Evolutionary conservation across 257 asterid species (phyloP), one percentile per base, ranked within the genome.

Genomic region (Scutellaria galericulata): DNA sequence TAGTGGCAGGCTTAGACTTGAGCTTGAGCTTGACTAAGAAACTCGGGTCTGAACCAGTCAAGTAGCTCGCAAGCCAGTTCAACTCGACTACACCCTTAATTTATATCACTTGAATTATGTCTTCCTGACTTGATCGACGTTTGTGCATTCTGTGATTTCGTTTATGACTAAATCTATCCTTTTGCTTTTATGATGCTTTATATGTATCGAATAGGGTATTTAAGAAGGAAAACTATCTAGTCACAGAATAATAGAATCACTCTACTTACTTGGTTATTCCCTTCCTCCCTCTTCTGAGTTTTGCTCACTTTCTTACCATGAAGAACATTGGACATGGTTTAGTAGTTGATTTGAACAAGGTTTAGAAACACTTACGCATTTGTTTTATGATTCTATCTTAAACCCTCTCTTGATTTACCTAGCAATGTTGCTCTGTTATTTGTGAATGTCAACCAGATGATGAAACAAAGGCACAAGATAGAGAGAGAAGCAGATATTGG

Each of bases 391-490:
- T 31, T 31, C 15, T 50, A 66, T 62, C 51, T 61, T 20, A 7
- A 10, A 55, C 20, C 71, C 37, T 31, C 13, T 8, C 11, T 55
- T 52, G 45, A 24, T 64, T 35, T 73, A n/a, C 20, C 15, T 7
- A 74, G 22, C 40, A 48, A 12, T 70, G 62, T 70, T 51, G 12
- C 70, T 44, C 35, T 50, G 18, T 44, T 60, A 35, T 54, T 10
- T 52, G 50, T 64, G 66, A 64, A 37, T 73, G 77, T 60, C 78
- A 46, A 79, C 72, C 86, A 95, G 99, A 90, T 92, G 97, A 95
- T 95, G 99, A 95, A 88, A 75, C 82, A 90, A 84, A 86, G 99
- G 86, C 98, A 92, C 89, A 90, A 92, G 87, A 74, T 87, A 20
- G 99, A 95, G 86, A 88, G 92, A 75, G 99, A 95, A 80, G 86